These are phyloP conservation scores for Geosmithia flava DNA, from an alignment of 2,329 filamentous ascomycete species.

Conservation along the genomic window DNA sequence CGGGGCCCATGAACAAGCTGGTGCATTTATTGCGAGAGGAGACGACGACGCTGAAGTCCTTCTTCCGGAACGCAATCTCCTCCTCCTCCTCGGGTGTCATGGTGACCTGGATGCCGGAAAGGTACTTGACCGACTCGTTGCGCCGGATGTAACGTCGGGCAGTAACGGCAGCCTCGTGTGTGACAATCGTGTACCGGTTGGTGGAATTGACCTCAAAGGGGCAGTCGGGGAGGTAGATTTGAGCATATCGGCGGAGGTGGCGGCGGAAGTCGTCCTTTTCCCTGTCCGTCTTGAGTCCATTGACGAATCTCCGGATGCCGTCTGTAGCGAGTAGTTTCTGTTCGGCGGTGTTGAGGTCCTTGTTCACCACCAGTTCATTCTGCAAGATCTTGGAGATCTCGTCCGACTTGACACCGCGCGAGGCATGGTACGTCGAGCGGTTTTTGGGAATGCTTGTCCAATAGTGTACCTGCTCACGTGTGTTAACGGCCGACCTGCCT, in stretches of 20 bases:
- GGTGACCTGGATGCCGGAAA: constrained; percentile 80
- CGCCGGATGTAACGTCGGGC: constrained; percentile 68
- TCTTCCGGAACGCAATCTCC: constrained; percentile 66
- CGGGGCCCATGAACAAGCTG: constrained; percentile 87
- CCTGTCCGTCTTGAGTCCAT: constrained; percentile 55
- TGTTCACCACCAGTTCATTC: constrained; percentile 58
- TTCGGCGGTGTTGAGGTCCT: constrained; percentile 60
- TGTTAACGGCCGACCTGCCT: no score
- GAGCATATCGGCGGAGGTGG: constrained; percentile 82
- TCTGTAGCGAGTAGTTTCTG: constrained; percentile 57
- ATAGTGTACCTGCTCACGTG: constrained; percentile 62
- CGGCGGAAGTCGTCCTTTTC: constrained; percentile 78
- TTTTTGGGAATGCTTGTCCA: constrained; percentile 97
- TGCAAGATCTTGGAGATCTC: constrained; percentile 50
- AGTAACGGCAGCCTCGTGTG: constrained; percentile 77
- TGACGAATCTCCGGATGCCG: constrained; percentile 61
- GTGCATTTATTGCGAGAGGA: constrained; percentile 84
- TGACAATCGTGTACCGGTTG: constrained; percentile 87
- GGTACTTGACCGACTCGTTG: constrained; percentile 80
- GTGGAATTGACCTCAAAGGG: constrained; percentile 87
- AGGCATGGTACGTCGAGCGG: constrained; percentile 71
- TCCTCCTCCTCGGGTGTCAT: constrained; percentile 88
- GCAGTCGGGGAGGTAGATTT: constrained; percentile 86
- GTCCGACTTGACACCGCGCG: constrained; percentile 60
- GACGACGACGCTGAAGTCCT: constrained; percentile 95